phyloP scores from a whole-genome alignment of 306 rosid genomes.

The Quercus dentata region DNA sequence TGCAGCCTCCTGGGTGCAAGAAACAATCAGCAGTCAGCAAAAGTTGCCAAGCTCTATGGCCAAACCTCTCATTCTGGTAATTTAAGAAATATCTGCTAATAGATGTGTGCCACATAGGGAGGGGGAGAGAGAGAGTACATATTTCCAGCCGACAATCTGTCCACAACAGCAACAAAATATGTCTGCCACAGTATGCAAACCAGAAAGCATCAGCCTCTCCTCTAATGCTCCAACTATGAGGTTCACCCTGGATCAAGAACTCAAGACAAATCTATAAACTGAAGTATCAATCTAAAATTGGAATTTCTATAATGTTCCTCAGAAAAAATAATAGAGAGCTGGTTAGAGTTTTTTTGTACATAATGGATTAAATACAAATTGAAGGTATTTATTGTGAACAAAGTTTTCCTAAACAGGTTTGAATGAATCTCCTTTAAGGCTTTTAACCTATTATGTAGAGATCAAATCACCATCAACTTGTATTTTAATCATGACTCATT shows the following conservation, averaged over 20 bases:
- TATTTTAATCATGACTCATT: no score
- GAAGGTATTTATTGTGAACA: neutral
- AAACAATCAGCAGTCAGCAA: neutral
- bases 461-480: no score
- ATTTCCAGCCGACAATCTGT: slow-evolving; percentile 97
- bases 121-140: slow-evolving; percentile 44
- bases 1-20: slow-evolving; percentile 58
- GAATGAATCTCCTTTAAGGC: no score
- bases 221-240: slow-evolving; percentile 52
- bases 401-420: no score
- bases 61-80: neutral
- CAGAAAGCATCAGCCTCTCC: slow-evolving; percentile 82
- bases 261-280: slow-evolving; percentile 10
- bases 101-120: neutral
- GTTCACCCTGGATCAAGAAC: slow-evolving; percentile 53
- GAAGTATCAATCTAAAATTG: slow-evolving; percentile 3
- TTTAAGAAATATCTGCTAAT: neutral
- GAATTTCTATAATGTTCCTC: slow-evolving; percentile 3
- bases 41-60: neutral
- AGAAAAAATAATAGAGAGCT: neutral
- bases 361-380: neutral
- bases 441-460: no score
- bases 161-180: slow-evolving; percentile 89
- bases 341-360: neutral
- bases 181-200: slow-evolving; percentile 78